Evolutionary conservation across 495 filamentous ascomycete genomes (phyloP), one percentile per base, ranked within the genome.

Genomic region (Hypoxylon trugodes): DNA sequence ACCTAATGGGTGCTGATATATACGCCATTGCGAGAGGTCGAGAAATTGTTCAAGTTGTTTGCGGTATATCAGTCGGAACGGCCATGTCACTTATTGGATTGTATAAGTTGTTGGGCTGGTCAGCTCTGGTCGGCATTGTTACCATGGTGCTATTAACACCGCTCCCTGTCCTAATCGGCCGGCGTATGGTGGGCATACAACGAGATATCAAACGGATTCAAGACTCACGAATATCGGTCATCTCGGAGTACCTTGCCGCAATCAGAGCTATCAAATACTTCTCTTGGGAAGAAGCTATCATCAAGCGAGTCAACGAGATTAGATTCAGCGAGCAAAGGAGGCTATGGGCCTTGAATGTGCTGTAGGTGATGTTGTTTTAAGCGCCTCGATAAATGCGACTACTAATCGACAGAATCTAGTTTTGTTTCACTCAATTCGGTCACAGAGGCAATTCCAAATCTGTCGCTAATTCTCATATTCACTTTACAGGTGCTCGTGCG

Each of bases 241-340:
- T 82, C 24, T 74, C 77, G 6, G 81, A 83, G 47, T 82, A 81
- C 54, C 64, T 83, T 13, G 70, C 71, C 25, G 79, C 79, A 2
- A 82, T 83, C 35, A 75, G 76, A 16, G 76, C 77, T 5, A 74
- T 83, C 65, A 83, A 83, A 51, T 83, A 82, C 52, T 83, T 83
- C 61, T 74, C 79, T 6, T 83, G 80, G 81, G 80, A 83, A 42
- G 74, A 78, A 7, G 74, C 76, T 12, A 76, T 80, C 47, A 66
- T 75, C 8, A 62, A 77, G 15, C 70, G 70, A 25, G 73, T 82
- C 37, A 75, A 76, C 30, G 72, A 72, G 10, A 73, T 77, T 12
- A 76, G 79, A 6, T 47, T 56, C 16, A 67, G 74, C n/a, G 81
- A 83, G 47, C 81, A 82, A 38, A 73, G 71, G 35, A 75, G 76